Conservation (phyloP, 169 alveolate genomes). For the Plasmodium coatneyi region DNA sequence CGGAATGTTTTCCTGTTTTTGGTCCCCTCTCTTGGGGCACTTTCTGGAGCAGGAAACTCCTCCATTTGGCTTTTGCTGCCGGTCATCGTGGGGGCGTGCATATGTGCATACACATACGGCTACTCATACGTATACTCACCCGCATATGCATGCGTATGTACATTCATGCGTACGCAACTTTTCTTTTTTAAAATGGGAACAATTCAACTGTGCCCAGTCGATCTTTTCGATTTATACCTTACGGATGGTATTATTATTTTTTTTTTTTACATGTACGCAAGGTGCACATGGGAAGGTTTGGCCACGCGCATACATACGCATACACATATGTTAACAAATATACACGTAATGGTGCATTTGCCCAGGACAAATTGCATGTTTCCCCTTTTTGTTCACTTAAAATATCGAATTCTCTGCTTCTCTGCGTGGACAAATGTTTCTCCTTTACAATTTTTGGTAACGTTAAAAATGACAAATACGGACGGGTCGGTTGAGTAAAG, state of each 20-base stretch:
- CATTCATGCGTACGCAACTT: slow-evolving; percentile 5
- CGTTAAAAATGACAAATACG: neutral
- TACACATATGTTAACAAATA: neutral
- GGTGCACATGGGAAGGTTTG: neutral
- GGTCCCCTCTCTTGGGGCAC: neutral
- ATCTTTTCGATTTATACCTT: neutral
- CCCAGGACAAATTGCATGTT: neutral
- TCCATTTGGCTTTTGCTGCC: slow-evolving; percentile 3
- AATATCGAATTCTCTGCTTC: neutral
- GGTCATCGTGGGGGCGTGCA: neutral
- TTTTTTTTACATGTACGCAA: neutral
- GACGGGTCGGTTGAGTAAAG: neutral
- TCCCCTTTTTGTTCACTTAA: neutral
- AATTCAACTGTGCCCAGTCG: slow-evolving; percentile 1
- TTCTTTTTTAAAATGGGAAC: neutral
- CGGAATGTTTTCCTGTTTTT: neutral
- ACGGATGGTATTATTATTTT: neutral
- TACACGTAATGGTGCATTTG: neutral
- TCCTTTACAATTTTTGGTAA: neutral
- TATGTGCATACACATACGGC: neutral
- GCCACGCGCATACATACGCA: neutral
- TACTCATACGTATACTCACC: neutral
- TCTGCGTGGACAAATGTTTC: neutral
- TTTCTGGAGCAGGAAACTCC: neutral
- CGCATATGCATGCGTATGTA: neutral